phyloP scores from a whole-genome alignment of 2,329 filamentous ascomycete species.

The Microthyrium microscopicum region DNA sequence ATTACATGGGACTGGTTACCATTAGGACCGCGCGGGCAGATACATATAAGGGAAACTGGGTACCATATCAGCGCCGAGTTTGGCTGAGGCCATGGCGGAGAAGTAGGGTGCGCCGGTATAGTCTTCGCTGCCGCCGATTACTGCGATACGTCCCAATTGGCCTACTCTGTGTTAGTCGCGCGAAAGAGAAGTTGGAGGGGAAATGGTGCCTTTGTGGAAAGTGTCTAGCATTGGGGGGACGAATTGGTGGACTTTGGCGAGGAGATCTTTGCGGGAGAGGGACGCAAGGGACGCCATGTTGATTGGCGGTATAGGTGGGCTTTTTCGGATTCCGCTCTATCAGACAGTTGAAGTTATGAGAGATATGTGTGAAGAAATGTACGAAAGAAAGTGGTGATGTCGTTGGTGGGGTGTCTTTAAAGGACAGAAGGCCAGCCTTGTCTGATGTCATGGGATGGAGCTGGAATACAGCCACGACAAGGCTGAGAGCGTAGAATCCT shows the following conservation, averaged over 20 bases:
- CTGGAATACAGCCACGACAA: too few relatives aligned
- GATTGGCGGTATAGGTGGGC: too few relatives aligned
- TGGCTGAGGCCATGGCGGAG: slow-evolving; percentile 89
- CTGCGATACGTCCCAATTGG: slow-evolving; percentile 77
- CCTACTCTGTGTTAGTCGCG: slow-evolving; percentile 35
- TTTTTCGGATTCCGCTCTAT: too few relatives aligned
- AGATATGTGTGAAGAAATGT: too few relatives aligned
- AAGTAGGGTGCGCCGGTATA: slow-evolving; percentile 98
- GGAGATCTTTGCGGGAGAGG: slow-evolving; percentile 53
- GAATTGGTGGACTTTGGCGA: slow-evolving; percentile 72
- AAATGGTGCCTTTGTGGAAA: slow-evolving; percentile 71
- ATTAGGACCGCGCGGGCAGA: background rate
- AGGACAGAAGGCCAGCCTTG: too few relatives aligned
- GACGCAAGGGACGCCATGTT: slow-evolving; percentile 26
- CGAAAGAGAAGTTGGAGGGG: background rate
- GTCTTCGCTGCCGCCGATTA: slow-evolving; percentile 89
- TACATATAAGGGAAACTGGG: slow-evolving; percentile 8
- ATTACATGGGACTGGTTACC: slow-evolving; percentile 69
- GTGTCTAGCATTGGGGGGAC: slow-evolving; percentile 87
- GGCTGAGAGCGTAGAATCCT: too few relatives aligned
- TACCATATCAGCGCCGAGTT: slow-evolving; percentile 83
- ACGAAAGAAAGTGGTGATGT: too few relatives aligned
- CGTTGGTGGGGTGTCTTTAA: too few relatives aligned
- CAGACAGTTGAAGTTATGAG: too few relatives aligned
- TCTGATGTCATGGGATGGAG: too few relatives aligned